phyloP scores from a whole-genome alignment of 805 yeast genomes.

The Torulaspora maleeae region DNA sequence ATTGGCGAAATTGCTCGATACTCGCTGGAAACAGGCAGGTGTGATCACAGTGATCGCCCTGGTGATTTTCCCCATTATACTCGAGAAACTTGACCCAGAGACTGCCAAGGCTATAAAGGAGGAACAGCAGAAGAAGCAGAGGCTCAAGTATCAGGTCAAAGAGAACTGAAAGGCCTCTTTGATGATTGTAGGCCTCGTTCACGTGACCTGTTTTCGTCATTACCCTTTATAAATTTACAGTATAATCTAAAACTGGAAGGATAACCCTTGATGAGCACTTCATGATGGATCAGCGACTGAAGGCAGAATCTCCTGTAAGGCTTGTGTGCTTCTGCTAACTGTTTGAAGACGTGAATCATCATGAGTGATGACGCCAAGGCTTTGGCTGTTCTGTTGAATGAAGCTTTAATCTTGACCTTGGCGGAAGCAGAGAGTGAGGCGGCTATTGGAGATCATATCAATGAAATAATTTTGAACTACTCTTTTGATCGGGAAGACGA shows the following conservation, averaged over 20 bases:
- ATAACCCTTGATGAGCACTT: not conserved
- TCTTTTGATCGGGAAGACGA: not conserved
- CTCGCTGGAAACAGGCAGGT: conserved; percentile 38
- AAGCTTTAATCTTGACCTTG: conserved; percentile 4
- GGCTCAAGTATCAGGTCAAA: conserved; percentile 21
- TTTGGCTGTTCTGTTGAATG: conserved; percentile 8
- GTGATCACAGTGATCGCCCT: conserved; percentile 28
- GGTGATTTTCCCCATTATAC: conserved; percentile 33
- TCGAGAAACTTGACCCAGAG: conserved; percentile 42
- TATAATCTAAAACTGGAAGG: not conserved
- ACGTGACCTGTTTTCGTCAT: conserved; percentile 1
- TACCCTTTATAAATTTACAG: not conserved
- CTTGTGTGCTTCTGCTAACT: not conserved
- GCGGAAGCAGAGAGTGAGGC: conserved; percentile 6
- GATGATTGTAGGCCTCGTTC: not conserved
- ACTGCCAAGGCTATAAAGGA: conserved; percentile 36
- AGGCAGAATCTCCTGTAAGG: not conserved
- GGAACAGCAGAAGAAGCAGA: conserved; percentile 27
- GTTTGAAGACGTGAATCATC: not conserved
- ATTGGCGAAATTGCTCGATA: conserved; percentile 35
- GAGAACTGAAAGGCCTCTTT: conserved; percentile 3
- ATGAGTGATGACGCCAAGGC: conserved; percentile 10
- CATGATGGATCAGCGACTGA: not conserved
- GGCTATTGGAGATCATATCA: conserved; percentile 5
- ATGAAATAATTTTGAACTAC: conserved; percentile 9